phyloP scores from a whole-genome alignment of 2,329 filamentous ascomycete species.

The Colletotrichum sp. region DNA sequence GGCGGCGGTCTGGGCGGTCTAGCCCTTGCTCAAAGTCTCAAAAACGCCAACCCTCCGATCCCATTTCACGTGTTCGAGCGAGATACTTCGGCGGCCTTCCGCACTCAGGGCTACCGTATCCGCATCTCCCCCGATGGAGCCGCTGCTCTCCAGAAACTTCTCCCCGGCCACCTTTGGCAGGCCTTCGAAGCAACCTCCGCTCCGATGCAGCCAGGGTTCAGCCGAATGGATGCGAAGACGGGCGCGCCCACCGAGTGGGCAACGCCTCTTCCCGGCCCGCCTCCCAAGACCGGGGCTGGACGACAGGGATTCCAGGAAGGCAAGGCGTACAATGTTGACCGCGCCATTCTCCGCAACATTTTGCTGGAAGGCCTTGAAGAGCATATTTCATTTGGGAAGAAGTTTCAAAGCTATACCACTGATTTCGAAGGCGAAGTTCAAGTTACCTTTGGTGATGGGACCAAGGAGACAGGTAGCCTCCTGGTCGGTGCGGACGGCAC shows the following conservation, averaged over 20 bases:
- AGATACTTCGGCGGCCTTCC: conserved; percentile 53
- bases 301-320: not conserved
- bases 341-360: conserved; percentile 32
- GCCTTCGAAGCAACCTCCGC: not conserved
- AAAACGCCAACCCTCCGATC: not conserved
- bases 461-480: conserved; percentile 31
- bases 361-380: not conserved
- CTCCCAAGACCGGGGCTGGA: not conserved
- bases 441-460: conserved; percentile 38
- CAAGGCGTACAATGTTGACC: conserved; percentile 32
- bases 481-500: conserved; percentile 45
- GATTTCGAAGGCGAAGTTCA: conserved; percentile 21
- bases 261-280: not conserved
- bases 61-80: conserved; percentile 62
- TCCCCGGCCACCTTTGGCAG: not conserved
- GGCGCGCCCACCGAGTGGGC: not conserved
- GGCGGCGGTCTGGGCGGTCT: not conserved
- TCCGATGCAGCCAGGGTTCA: not conserved
- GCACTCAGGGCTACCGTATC: conserved; percentile 67
- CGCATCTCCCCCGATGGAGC: conserved; percentile 53
- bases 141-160: not conserved
- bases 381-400: conserved; percentile 32
- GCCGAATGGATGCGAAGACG: not conserved
- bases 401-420: conserved; percentile 24
- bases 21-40: not conserved